A percentile compares a stretch with the other conserved stretches of the same genome.
Evolutionary conservation across 208 protist species (phyloP).

Genomic region (Acanthamoeba lenticulata): DNA sequence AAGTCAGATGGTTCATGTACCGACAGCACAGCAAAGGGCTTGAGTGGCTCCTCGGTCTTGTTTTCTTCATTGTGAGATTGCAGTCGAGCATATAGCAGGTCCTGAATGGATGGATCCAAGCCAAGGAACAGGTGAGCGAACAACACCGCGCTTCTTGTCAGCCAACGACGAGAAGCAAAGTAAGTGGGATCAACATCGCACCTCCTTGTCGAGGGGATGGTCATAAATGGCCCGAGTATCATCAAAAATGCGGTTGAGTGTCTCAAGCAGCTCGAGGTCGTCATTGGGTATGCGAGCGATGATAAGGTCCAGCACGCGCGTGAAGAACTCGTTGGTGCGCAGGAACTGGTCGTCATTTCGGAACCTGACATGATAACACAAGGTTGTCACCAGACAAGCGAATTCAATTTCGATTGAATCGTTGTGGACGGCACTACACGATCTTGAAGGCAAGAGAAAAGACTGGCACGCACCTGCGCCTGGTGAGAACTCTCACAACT

Average conservation of each 20-base stretch:
- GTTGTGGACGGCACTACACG: too few relatives aligned
- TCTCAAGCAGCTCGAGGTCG: slow-evolving; percentile 6
- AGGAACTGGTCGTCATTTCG: slow-evolving; percentile 9
- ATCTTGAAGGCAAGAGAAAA: background rate
- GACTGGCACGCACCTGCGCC: background rate
- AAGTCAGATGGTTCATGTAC: background rate
- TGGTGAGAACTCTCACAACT: background rate
- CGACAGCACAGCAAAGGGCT: background rate
- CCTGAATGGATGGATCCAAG: background rate
- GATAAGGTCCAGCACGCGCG: slow-evolving; percentile 17
- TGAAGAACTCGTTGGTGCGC: slow-evolving; percentile 54
- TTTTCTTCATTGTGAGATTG: slow-evolving; percentile 13
- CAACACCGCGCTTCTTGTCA: background rate
- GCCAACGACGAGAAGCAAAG: too few relatives aligned
- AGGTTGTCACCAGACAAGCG: background rate
- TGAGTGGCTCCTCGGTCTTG: background rate
- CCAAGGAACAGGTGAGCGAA: background rate
- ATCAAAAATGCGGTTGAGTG: slow-evolving; percentile 18
- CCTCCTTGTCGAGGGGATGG: slow-evolving; percentile 36
- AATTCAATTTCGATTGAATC: background rate
- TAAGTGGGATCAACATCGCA: too few relatives aligned
- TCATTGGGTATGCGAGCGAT: background rate
- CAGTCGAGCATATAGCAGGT: background rate
- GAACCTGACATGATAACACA: background rate
- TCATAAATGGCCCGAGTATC: slow-evolving; percentile 9